These are phyloP conservation scores for Podaxis carcinomalis DNA, from an alignment of 768 basidiomycete species.

Conservation along the genomic window DNA sequence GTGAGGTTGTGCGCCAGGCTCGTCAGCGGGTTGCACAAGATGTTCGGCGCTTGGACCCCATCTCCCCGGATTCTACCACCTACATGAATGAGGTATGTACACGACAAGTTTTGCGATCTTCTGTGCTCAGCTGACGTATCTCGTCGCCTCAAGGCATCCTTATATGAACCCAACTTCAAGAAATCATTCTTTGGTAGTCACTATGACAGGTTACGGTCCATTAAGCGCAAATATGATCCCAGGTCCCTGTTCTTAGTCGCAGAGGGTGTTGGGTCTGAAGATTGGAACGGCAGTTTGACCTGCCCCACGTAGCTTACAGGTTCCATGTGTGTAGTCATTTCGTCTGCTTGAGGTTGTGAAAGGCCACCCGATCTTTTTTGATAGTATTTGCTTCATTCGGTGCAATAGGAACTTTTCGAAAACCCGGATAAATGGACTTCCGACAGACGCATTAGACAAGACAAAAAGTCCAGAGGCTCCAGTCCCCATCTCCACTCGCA, in stretches of 20 bases:
- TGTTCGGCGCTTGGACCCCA: conserved; percentile 16
- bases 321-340: neutral
- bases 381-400: no score
- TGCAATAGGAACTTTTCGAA: no score
- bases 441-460: no score
- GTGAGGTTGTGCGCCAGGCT: conserved; percentile 16
- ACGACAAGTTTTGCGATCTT: neutral
- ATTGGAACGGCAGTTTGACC: conserved; percentile 34
- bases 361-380: no score
- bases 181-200: conserved; percentile 42
- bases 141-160: conserved; percentile 28
- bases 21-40: conserved; percentile 7
- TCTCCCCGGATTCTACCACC: conserved; percentile 32
- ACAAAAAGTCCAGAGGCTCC: no score
- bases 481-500: no score
- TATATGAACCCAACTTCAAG: conserved; percentile 35
- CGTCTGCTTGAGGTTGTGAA: neutral
- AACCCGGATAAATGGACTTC: no score
- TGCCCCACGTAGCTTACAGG: conserved; percentile 13
- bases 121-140: neutral
- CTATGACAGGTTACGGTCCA: conserved; percentile 30
- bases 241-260: conserved; percentile 37
- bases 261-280: conserved; percentile 46
- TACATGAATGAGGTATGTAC: conserved; percentile 46
- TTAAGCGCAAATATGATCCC: conserved; percentile 44